Base-by-base conservation (phyloP, 306 rosid genomes). In the Erythrophleum fordii region DNA sequence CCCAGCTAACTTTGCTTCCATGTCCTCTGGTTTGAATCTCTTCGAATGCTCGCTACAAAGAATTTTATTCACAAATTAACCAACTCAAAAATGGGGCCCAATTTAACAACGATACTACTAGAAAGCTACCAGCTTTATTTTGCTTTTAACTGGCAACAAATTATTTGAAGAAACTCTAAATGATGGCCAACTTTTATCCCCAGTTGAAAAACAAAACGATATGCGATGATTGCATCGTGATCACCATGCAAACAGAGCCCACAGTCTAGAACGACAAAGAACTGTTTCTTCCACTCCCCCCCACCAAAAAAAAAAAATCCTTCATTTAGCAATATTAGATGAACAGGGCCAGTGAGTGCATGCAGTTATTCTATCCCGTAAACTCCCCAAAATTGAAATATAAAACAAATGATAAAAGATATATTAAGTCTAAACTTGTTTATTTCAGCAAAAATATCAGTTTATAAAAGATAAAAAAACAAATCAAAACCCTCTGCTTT, bases 21-120 rank as follows among this genome's bases (percentile, higher is more conserved):
- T 76, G 44, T 95, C 99, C 82, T 89, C 99, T 48, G 92, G 53
- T 28, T 90, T 87, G 91, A 93, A 95, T 1, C 80, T 85, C 89
- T 91, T 89, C 49, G 97, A 87, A 86, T 93, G 97, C 61, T 95
- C 89, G 78, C 98, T 95, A 49, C 70, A 20, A 81, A 46, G 45
- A 18, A 14, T 52, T 16, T 26, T 20, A 53, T 62, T 58, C 17
- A 53, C 25, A 13, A 49, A 77, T 83, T 41, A 81, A 75, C 22
- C 22, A 60, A 39, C 46, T 42, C 34, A 80, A 56, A 44, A 59
- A 79, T 9, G 17, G 55, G 48, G 23, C 59, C 6, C 45, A 39
- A 64, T 12, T 6, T 46, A 56, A 53, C 18, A 69, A 55, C n/a
- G 49, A 46, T 2, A 55, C 48, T 55, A 55, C 73, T 6, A 72